Evolutionary conservation across 495 filamentous ascomycete genomes (phyloP).

Genomic region (Cercophora sp.): DNA sequence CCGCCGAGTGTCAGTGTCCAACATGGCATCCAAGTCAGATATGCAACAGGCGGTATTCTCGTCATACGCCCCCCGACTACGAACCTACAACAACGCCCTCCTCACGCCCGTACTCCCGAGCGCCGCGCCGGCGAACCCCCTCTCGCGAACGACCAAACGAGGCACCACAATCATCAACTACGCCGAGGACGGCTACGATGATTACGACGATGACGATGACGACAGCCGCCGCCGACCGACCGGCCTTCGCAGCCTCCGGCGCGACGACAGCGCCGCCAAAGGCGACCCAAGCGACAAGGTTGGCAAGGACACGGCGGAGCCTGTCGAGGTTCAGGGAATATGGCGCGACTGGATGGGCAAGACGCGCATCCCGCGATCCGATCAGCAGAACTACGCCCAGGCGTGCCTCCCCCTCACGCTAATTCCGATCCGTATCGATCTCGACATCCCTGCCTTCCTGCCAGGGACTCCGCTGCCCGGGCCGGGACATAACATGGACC

Average conservation of each 20-base stretch:
- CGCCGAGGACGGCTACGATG: conserved; percentile 90
- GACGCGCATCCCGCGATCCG: conserved; percentile 50
- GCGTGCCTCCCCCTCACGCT: conserved; percentile 80
- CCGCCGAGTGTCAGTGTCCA: no score
- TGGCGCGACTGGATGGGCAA: conserved; percentile 95
- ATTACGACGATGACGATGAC: conserved; percentile 92
- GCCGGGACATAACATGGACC: conserved; percentile 52
- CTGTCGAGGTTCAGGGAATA: conserved; percentile 82
- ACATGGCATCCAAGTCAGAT: conserved; percentile 40
- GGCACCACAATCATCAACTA: conserved; percentile 96
- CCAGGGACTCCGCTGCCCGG: conserved; percentile 69
- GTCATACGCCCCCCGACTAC: conserved; percentile 86
- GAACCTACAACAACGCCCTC: conserved; percentile 88
- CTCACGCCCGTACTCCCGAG: conserved; percentile 81
- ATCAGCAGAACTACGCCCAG: conserved; percentile 77
- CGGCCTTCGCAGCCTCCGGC: conserved; percentile 74
- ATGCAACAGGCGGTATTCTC: conserved; percentile 80
- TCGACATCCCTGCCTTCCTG: conserved; percentile 79
- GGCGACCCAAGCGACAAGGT: conserved; percentile 65
- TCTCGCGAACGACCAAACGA: conserved; percentile 87
- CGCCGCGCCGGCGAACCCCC: conserved; percentile 57
- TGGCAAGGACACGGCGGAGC: conserved; percentile 75
- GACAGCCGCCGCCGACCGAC: conserved; percentile 66
- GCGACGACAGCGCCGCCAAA: conserved; percentile 63
- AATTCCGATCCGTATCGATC: conserved; percentile 93